Base-by-base conservation (phyloP, 2,329 filamentous ascomycete species). In the Alternaria triticina region DNA sequence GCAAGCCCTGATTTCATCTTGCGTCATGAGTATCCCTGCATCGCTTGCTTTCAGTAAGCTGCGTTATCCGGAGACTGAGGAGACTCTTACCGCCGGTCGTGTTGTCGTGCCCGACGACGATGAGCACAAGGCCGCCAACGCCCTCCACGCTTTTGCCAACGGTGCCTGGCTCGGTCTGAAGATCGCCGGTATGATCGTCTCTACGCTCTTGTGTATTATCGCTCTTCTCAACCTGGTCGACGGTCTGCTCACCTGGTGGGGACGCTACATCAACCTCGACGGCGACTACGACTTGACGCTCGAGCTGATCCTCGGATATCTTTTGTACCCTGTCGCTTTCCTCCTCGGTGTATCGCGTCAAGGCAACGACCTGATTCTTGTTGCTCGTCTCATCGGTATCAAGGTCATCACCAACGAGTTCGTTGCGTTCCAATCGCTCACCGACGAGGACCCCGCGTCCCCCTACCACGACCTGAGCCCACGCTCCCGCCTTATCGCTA, bases 1-100 rank as follows among this genome's bases (percentile, higher is more conserved):
- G 1, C 91, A 96, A 78, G 94, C 92, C 4, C 85, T 97, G 50
- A 91, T 97, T 27, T 97, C 93, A 3, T 94, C 92, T 8, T 97
- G 94, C 77, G 94, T 97, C 79, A 97, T 97, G 94, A 94, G 91
- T 72, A 97, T 97, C 68, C 94, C 94, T 0, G 94, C 94, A 1
- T 96, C 93, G 4, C 86, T 97, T 13, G 94, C 94, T 54, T 90
- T 96, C 65, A 95, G 91, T 67, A 97, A 97, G 83, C 86, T 97
- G 73, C 91, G 94, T 61, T 97, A 91, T 79, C 94, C 94, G 3
- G 94, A 97, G 82, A 90, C 89, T 4, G 93, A 97, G 79, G 91
- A 95, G 80, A 92, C 93, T 0, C 84, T 97, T 36, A 97, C 94
- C 0, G 90, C 92, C 5, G 93, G 93, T 60, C 88, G 89, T 17